Conservation (phyloP, 1,284 basidiomycete species). For the Meira miltonrushii region DNA sequence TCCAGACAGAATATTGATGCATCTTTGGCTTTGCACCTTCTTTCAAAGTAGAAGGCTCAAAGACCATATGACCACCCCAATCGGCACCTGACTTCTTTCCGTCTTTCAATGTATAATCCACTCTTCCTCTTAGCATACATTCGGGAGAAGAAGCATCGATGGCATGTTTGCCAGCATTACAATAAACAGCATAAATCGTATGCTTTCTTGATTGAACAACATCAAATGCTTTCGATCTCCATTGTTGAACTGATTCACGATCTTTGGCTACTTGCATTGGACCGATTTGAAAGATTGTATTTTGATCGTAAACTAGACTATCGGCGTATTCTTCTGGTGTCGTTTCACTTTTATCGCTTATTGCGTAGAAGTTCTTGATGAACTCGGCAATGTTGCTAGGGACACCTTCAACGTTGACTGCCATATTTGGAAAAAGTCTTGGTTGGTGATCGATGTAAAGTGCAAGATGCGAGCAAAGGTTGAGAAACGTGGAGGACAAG, state of each 20-base stretch:
- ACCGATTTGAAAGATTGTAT: constrained; percentile 26
- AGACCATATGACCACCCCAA: constrained; percentile 35
- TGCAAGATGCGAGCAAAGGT: too few relatives aligned
- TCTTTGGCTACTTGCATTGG: constrained; percentile 26
- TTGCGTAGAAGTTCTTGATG: background rate
- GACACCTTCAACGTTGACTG: background rate
- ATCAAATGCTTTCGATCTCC: constrained; percentile 29
- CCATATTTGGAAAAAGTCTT: background rate
- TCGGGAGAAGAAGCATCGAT: constrained; percentile 7
- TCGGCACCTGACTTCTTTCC: constrained; percentile 23
- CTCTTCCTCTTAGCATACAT: constrained; percentile 33
- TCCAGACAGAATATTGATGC: constrained; percentile 1
- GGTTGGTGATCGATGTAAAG: too few relatives aligned
- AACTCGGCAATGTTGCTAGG: background rate
- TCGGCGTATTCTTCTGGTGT: constrained; percentile 20
- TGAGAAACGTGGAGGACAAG: too few relatives aligned
- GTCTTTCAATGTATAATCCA: constrained; percentile 29
- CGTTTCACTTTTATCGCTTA: background rate
- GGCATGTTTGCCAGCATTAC: constrained; percentile 24
- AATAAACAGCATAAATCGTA: constrained; percentile 25
- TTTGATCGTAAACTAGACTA: constrained; percentile 14
- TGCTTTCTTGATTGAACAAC: constrained; percentile 27
- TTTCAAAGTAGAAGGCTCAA: constrained; percentile 15
- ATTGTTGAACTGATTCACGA: constrained; percentile 20
- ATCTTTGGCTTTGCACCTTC: constrained; percentile 1